These are phyloP conservation scores for Globisporangium nodosum DNA, from an alignment of 352 stramenopile genomes.

Conservation along the genomic window DNA sequence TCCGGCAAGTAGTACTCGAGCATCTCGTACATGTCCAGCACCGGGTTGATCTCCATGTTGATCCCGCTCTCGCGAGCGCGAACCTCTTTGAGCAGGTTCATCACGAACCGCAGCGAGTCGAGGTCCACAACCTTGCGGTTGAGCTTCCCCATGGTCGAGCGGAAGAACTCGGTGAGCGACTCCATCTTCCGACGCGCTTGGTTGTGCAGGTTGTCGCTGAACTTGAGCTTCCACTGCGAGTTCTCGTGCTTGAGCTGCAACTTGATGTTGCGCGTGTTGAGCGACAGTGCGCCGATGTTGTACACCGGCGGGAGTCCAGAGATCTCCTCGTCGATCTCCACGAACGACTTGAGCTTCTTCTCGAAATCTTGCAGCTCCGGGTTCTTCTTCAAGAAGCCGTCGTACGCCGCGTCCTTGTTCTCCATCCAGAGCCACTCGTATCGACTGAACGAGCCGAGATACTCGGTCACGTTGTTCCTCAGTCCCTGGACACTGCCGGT, in stretches of 20 bases:
- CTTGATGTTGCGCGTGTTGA: conserved; percentile 97
- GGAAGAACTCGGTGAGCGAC: conserved; percentile 95
- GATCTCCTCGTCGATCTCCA: conserved; percentile 94
- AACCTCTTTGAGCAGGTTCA: conserved; percentile 97
- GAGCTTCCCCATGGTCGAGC: conserved; percentile 90
- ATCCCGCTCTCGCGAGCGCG: conserved; percentile 96
- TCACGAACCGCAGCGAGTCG: conserved; percentile 96
- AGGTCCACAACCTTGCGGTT: conserved; percentile 95
- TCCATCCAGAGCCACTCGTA: conserved; percentile 99
- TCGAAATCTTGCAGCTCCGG: conserved; percentile 97
- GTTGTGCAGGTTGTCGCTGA: conserved; percentile 95
- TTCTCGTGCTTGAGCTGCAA: conserved; percentile 95
- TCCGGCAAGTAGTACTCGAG: conserved; percentile 91
- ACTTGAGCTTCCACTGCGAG: conserved; percentile 96
- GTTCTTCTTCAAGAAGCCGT: conserved; percentile 92
- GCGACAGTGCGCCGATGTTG: conserved; percentile 95
- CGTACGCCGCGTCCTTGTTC: conserved; percentile 95
- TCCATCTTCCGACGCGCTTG: conserved; percentile 92
- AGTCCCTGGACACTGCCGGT: conserved; percentile 97
- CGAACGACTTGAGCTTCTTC: conserved; percentile 94
- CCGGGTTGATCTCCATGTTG: conserved; percentile 97
- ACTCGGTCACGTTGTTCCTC: conserved; percentile 96
- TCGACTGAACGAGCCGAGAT: conserved; percentile 92
- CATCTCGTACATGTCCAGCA: conserved; percentile 99
- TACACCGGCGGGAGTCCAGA: conserved; percentile 81